Evolutionary conservation across 164 flowering plant species (phyloP), one percentile per base, ranked within the genome.

Genomic region (Protea cynaroides): DNA sequence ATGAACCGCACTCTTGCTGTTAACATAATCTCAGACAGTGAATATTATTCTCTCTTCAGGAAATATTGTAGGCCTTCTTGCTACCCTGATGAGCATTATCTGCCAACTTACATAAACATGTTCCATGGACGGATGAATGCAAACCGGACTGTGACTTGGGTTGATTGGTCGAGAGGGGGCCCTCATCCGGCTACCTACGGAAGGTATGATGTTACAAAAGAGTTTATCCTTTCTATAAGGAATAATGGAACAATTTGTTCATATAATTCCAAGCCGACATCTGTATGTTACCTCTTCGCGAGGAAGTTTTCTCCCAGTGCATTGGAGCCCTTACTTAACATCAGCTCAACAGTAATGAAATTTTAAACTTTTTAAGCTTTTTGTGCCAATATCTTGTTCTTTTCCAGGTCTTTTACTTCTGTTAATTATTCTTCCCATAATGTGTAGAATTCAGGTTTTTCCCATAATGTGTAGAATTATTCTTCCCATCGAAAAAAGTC

Each of bases 81-180:
- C 8, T 81, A 76, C 24, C 78, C 72, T 4, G 84, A 81, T 25
- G 84, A 81, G 69, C 84, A 81, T 58, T 81, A 81, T 58, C 76
- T 78, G 66, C 84, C 84, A 8, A 81, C 82, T 34, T 72, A 78
- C 80, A 37, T 81, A 14, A 66, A 74, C 53, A 78, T 81, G 21
- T 56, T 59, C 61, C 63, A 73, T 1, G 46, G 75, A 11, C 8
- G 56, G 44, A 58, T 57, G 7, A 19, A 78, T 9, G 84, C 84
- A 8, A 78, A 81, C 51, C 62, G 84, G 66, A 81, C 75, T 69
- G 4, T 78, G 43, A 81, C 84, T 12, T 81, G 84, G 84, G 78
- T 72, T 23, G 84, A 81, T 36, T 81, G 84, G 84, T 78, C 84
- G 34, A 72, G 81, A 38, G 84, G 84, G 5, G 84, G 84, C 4